Base-by-base conservation (phyloP, 495 filamentous ascomycete genomes). In the Endocarpon pusillum region DNA sequence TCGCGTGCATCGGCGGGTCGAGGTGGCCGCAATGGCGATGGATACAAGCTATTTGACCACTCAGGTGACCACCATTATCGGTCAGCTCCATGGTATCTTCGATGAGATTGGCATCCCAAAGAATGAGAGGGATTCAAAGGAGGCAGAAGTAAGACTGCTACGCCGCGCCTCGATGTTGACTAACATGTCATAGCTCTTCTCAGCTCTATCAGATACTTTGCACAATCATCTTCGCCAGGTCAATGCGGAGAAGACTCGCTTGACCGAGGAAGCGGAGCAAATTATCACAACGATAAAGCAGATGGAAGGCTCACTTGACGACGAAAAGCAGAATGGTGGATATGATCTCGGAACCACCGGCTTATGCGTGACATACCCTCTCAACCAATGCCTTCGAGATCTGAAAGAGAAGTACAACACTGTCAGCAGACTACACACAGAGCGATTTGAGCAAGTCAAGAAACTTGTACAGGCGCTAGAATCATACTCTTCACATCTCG, bases 401-500 rank as follows among this genome's bases (percentile, higher is more conserved):
- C 55, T 99, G 35, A 84, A 84, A 49, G 84, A 94, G 53, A 93
- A 91, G 59, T 74, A 91, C 43, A 64, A 62, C 25, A 69, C 71
- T 18, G 67, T 94, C 45, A 74, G 68, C 57, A 80, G 78, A 51
- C 51, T 87, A 18, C 86, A 96, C 54, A 67, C 70, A 19, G 83
- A 94, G 55, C 73, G 87, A 34, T 94, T 81, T 41, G 84, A 94
- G 45, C 81, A 94, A 55, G 81, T 94, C 34, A 87, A 81, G 57
- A 92, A 92, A 64, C 73, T 99, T 38, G 82, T 82, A 7, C 73
- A 87, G 52, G 87, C 85, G 1, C 75, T 99, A 10, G 77, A 94
- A 49, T 92, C 85, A 25, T 96, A 94, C 47, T 86, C 89, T 0
- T 84, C 80, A 11, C 87, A 93, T 49, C 78, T 99, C 22, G 89